Evolutionary conservation across 108 stramenopile genomes (phyloP).

Genomic region (Parietichytrium sp.): DNA sequence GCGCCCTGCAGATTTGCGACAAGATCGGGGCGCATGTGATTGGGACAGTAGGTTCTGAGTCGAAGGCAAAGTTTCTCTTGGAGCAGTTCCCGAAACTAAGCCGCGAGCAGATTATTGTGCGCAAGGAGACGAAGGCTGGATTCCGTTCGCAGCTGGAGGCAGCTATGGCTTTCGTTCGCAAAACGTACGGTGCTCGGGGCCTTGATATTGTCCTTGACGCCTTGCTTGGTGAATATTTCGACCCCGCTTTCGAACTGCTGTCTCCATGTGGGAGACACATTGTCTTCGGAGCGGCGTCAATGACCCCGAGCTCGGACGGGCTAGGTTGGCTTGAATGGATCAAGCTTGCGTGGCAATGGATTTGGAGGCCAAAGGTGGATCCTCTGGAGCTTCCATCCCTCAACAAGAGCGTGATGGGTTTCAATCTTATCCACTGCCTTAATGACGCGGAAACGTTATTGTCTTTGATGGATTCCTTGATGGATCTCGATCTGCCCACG

Average conservation of each 20-base stretch:
- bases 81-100: neutral
- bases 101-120: neutral
- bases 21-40: neutral
- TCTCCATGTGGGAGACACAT: neutral
- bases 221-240: neutral
- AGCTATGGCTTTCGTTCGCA: neutral
- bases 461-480: neutral
- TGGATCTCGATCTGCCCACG: neutral
- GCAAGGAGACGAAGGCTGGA: neutral
- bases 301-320: neutral
- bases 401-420: constrained; percentile 31
- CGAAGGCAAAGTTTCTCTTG: neutral
- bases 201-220: constrained; percentile 11
- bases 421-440: constrained; percentile 36
- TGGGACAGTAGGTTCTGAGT: neutral
- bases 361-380: constrained; percentile 19
- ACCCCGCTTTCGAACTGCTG: neutral
- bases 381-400: neutral
- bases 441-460: neutral
- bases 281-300: constrained; percentile 16
- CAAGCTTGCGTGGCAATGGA: neutral
- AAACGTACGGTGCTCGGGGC: neutral
- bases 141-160: neutral
- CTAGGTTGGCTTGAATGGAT: neutral
- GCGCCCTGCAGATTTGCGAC: neutral